Conservation (phyloP, 345 rosid species). For the Salix viminalis region DNA sequence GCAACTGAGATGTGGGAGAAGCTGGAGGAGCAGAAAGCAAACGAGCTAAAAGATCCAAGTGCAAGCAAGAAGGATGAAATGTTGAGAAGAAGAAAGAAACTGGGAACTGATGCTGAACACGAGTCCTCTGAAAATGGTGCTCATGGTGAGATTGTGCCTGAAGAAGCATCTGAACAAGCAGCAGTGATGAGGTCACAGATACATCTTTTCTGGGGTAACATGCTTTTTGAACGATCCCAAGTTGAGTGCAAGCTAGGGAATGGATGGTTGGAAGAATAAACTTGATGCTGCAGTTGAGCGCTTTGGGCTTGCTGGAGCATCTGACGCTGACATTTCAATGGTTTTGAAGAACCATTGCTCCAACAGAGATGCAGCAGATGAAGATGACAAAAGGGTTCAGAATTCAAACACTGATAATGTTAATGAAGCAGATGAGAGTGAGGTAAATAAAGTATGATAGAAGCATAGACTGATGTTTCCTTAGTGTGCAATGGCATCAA, state of each 20-base stretch:
- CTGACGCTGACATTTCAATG: slow-evolving; percentile 65
- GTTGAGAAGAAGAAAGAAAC: slow-evolving; percentile 68
- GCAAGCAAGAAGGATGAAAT: slow-evolving; percentile 68
- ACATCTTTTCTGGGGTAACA: slow-evolving; percentile 97
- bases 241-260: slow-evolving; percentile 86
- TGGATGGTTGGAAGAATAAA: slow-evolving; percentile 68
- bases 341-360: slow-evolving; percentile 87
- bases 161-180: slow-evolving; percentile 95
- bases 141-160: slow-evolving; percentile 56
- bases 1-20: slow-evolving; percentile 98
- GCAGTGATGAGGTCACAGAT: slow-evolving; percentile 95
- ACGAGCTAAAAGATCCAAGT: slow-evolving; percentile 68
- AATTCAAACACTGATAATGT: slow-evolving; percentile 3
- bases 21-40: slow-evolving; percentile 72
- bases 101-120: slow-evolving; percentile 44
- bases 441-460: slow-evolving; percentile 16
- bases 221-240: slow-evolving; percentile 94
- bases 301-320: slow-evolving; percentile 90
- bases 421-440: slow-evolving; percentile 24
- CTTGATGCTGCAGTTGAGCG: slow-evolving; percentile 80
- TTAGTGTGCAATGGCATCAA: background rate
- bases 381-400: slow-evolving; percentile 38
- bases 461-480: slow-evolving; percentile 7
- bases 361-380: slow-evolving; percentile 52
- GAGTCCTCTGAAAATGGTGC: slow-evolving; percentile 35